Evolutionary conservation across 225 moss, liverwort and hornwort species (phyloP).

Genomic region (Straminergon stramineum): DNA sequence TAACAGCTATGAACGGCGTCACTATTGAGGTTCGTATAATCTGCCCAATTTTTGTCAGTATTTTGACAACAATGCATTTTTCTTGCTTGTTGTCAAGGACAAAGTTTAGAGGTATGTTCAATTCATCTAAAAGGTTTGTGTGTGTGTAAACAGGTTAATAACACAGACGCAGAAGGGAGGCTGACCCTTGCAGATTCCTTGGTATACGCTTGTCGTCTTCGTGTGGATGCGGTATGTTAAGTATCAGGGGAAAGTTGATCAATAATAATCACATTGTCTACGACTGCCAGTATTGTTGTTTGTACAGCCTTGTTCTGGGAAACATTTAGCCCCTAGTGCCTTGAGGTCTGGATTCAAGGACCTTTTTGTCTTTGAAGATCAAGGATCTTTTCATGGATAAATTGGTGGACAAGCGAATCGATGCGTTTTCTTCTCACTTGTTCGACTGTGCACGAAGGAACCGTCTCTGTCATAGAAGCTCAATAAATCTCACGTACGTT

Average conservation of each 20-base stretch:
- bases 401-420: neutral
- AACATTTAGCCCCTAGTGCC: neutral
- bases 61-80: neutral
- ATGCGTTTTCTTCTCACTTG: neutral
- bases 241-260: neutral
- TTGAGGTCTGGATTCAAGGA: neutral
- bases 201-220: conserved; percentile 57
- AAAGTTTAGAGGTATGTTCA: neutral
- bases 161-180: conserved; percentile 59
- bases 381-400: neutral
- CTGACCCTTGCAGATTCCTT: conserved; percentile 53
- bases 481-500: neutral
- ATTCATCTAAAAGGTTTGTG: neutral
- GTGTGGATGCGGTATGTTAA: conserved; percentile 46
- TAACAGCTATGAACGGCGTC: conserved; percentile 51
- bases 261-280: neutral
- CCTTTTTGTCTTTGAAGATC: neutral
- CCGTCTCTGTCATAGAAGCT: neutral
- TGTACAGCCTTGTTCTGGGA: neutral
- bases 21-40: conserved; percentile 34
- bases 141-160: conserved; percentile 22
- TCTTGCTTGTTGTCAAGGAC: neutral
- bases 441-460: neutral
- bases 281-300: neutral
- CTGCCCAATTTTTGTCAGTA: neutral